phyloP scores from a whole-genome alignment of 2,329 filamentous ascomycete genomes.

The Fusarium chlamydosporum region DNA sequence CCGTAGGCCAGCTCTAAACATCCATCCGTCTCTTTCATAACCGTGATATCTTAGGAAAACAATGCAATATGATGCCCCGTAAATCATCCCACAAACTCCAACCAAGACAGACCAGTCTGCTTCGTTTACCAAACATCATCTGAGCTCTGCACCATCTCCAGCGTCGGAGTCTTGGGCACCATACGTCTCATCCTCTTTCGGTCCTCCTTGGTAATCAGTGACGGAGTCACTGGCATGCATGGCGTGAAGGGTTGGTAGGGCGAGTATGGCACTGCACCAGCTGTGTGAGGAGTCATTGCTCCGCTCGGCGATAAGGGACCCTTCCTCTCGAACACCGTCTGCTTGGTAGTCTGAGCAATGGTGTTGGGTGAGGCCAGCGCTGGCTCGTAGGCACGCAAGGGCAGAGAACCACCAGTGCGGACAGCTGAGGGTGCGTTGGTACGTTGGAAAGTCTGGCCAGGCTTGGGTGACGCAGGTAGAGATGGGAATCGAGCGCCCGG shows the following conservation, averaged over 20 bases:
- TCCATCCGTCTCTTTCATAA: conserved; percentile 33
- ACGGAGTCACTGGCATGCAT: conserved; percentile 81
- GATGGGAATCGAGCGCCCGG: conserved; percentile 54
- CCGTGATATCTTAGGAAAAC: conserved; percentile 48
- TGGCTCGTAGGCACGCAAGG: conserved; percentile 74
- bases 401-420: conserved; percentile 69
- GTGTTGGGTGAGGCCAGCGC: conserved; percentile 65
- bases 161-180: conserved; percentile 73
- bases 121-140: conserved; percentile 74
- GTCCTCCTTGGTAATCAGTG: conserved; percentile 78
- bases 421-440: conserved; percentile 67
- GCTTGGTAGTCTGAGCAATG: conserved; percentile 67
- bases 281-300: conserved; percentile 73
- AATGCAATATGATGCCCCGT: conserved; percentile 30
- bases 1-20: conserved; percentile 27
- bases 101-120: not conserved
- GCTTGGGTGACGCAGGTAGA: conserved; percentile 66
- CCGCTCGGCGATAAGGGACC: conserved; percentile 69
- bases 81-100: conserved; percentile 19
- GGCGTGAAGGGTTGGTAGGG: conserved; percentile 86
- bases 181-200: conserved; percentile 76
- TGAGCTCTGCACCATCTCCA: conserved; percentile 72
- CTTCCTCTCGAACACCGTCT: conserved; percentile 73
- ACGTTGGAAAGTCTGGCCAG: conserved; percentile 65
- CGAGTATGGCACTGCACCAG: conserved; percentile 76